Evolutionary conservation across 805 yeast species (phyloP).

Genomic region (Saccharomycopsis capsularis): DNA sequence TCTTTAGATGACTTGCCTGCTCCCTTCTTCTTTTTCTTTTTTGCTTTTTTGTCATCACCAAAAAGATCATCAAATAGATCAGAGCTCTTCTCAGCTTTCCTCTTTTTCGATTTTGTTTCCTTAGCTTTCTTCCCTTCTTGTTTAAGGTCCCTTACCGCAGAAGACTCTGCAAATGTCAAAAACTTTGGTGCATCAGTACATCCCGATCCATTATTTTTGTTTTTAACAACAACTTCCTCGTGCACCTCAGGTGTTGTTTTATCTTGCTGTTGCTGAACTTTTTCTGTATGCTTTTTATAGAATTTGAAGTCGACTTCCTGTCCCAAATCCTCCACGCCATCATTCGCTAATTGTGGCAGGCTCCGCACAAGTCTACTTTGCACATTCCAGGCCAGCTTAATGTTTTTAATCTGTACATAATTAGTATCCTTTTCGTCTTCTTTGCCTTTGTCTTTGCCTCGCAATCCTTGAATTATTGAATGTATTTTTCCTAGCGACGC

Average conservation of each 20-base stretch:
- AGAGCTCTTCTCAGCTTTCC: not conserved
- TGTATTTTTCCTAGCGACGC: conserved; percentile 36
- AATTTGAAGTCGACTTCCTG: not conserved
- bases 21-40: not conserved
- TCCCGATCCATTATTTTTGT: not conserved
- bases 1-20: too few species aligned
- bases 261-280: not conserved
- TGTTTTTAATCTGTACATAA: not conserved
- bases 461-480: conserved; percentile 4
- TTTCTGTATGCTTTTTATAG: not conserved
- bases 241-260: not conserved
- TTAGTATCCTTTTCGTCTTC: not conserved
- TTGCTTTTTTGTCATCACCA: not conserved
- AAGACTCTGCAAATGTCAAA: not conserved
- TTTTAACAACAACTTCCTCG: not conserved
- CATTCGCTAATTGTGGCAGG: not conserved
- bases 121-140: not conserved
- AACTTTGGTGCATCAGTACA: not conserved
- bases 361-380: not conserved
- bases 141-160: not conserved
- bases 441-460: not conserved
- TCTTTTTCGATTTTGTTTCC: not conserved
- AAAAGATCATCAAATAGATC: not conserved
- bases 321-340: not conserved
- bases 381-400: not conserved